Evolutionary conservation across 345 rosid genomes (phyloP).

Genomic region (Viola odorata): DNA sequence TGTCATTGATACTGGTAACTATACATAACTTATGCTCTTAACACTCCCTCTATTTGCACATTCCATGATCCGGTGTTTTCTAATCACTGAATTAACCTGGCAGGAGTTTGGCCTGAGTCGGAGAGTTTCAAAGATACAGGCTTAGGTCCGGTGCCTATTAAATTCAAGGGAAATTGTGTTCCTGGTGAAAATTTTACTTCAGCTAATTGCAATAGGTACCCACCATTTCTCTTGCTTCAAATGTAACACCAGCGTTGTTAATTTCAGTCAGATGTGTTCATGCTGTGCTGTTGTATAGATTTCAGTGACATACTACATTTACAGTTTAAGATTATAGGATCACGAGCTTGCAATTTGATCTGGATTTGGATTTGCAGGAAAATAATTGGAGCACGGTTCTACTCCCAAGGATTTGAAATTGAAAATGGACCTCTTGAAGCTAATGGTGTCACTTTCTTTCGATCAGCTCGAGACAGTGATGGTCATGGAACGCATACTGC

Average conservation of each 20-base stretch:
- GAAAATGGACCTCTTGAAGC: constrained; percentile 35
- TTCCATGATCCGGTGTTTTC: neutral
- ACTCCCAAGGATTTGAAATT: constrained; percentile 38
- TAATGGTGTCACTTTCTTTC: constrained; percentile 21
- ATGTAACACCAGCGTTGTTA: no score
- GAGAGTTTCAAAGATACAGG: constrained; percentile 35
- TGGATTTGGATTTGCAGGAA: constrained; percentile 31
- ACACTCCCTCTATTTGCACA: no score
- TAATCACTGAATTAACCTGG: neutral
- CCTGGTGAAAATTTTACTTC: constrained; percentile 36
- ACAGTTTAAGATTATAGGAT: neutral
- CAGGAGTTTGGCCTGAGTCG: constrained; percentile 52
- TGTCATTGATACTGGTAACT: constrained; percentile 36
- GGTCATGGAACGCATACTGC: constrained; percentile 48
- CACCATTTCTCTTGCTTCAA: neutral
- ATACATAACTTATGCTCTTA: neutral
- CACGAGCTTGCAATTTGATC: neutral
- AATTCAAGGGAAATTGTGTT: constrained; percentile 43
- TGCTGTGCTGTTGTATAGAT: neutral
- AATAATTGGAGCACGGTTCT: constrained; percentile 42
- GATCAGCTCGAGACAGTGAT: constrained; percentile 36
- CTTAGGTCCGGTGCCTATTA: constrained; percentile 35
- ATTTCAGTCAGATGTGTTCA: no score
- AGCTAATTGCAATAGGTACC: constrained; percentile 37
- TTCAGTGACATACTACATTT: neutral